phyloP scores from a whole-genome alignment of 768 basidiomycete species.

The Hypholoma fasciculare region DNA sequence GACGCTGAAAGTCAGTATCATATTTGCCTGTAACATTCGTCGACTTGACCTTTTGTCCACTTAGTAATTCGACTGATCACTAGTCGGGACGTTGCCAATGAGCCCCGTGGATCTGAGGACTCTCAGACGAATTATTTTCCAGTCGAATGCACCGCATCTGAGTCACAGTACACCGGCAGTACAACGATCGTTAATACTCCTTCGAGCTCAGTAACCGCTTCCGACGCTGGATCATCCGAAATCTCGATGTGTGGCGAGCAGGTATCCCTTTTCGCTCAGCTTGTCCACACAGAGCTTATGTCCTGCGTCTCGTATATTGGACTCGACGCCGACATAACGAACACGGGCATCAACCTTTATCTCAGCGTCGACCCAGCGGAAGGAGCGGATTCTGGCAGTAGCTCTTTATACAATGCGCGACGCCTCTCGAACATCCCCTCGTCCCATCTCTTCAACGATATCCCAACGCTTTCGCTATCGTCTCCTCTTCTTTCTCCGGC shows the following conservation, averaged over 20 bases:
- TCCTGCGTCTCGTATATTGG: constrained; percentile 12
- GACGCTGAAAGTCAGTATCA: constrained; percentile 59
- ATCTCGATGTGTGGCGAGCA: background rate
- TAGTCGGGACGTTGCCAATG: constrained; percentile 13
- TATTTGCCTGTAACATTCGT: background rate
- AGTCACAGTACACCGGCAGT: background rate
- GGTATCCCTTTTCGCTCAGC: constrained; percentile 10
- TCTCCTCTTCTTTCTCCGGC: constrained; percentile 13
- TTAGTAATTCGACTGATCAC: constrained; percentile 19
- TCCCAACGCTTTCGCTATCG: constrained; percentile 42
- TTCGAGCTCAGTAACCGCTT: constrained; percentile 4
- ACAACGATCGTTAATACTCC: background rate
- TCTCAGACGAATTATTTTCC: background rate
- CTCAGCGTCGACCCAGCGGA: constrained; percentile 11
- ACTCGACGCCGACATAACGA: constrained; percentile 18
- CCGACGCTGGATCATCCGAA: constrained; percentile 3
- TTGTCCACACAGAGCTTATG: constrained; percentile 3
- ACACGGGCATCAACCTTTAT: constrained; percentile 15
- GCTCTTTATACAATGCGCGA: constrained; percentile 16
- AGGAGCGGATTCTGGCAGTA: constrained; percentile 1
- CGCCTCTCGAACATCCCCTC: constrained; percentile 18
- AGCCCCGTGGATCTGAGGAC: constrained; percentile 2
- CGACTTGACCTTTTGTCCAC: background rate
- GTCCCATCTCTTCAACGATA: constrained; percentile 37
- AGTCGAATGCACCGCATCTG: background rate